Base-by-base conservation (phyloP, 2,329 filamentous ascomycete genomes). In the Botrytis aclada region DNA sequence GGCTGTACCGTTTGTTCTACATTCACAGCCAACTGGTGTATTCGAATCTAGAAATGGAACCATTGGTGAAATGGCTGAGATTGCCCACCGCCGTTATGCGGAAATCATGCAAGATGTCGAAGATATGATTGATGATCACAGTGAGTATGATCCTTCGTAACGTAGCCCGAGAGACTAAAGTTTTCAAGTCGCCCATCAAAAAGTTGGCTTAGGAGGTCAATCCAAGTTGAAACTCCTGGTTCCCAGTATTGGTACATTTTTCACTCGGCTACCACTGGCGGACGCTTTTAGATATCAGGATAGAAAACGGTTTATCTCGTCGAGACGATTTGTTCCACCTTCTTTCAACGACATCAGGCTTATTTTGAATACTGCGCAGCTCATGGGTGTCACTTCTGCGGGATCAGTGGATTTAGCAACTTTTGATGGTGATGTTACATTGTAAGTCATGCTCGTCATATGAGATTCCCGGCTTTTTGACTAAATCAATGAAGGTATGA, bases 21-120 rank as follows among this genome's bases (percentile, higher is more conserved):
- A 97, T 82, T 98, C 95, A 1, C 95, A 98, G 81, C 96, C 96
- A 5, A 97, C 94, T 1, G 94, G 94, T 32, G 89, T 94, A 60
- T 94, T 95, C 79, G 91, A 95, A 76, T 86, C 88, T 72, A 87
- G 89, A 77, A 86, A 87, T 72, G 85, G 88, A 71, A 88, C 86
- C 72, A 88, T 95, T 69, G 84, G 87, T 62, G 87, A 90, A 73
- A 94, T 95, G 85, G 93, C 93, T 7, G 88, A 89, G 73, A 91
- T 93, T 80, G 93, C 95, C 39, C 94, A 96, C 80, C 87, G 92
- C 72, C 90, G 96, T 75, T 99, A 98, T 84, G 93, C 93, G 65
- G 95, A 99, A 82, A 98, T 98, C 79, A 93, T 98, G 88, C 88
- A 90, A 74, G 96, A 98, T 82, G 93, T 99, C 2, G 96, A 99